Evolutionary conservation across 306 rosid genomes (phyloP), one percentile per base, ranked within the genome.

Genomic region (Delonix regia): DNA sequence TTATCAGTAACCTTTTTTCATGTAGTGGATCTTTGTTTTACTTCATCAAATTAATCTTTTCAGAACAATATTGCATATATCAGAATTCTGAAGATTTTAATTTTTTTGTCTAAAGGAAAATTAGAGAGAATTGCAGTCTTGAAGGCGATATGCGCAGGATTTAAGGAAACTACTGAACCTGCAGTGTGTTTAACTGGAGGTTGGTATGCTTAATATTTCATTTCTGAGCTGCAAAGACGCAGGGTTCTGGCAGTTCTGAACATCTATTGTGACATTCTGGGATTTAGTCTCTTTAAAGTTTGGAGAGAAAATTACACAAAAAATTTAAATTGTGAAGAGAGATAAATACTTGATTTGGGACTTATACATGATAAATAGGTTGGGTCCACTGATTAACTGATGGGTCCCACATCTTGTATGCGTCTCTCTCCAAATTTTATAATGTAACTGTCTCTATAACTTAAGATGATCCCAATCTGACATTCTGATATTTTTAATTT

Each of bases 111-210:
- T 67, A 73, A 78, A 94, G 99, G 99, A 80, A 89, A 93, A 91
- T 82, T 95, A 88, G 97, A 87, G 80, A 89, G 99, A 83, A 82
- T 85, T 62, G 44, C 93, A 18, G 88, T 95, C 74, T 80, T 93
- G 52, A 93, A 89, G 86, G 99, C 98, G 10, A 12, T 95, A 78
- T 95, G 99, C 75, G 69, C 98, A 22, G 99, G 98, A 85, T 95
- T 93, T 77, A 86, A 93, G 86, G 97, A 93, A 81, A 82, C 84
- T 69, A 71, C 88, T 15, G 99, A 95, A 14, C 99, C 99, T 82
- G 70, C 77, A 42, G 80, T 93, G 75, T 95, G 99, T 88, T 86
- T 93, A 82, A 86, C 74, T 38, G 87, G 87, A 93, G 99, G 99
- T 95, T 47, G 68, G 85, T 73, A 34, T 72, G 69, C 76, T 76